A percentile compares a stretch with the other conserved stretches of the same genome.
phyloP scores from a whole-genome alignment of 495 filamentous ascomycete genomes.

The Neurospora sp. region DNA sequence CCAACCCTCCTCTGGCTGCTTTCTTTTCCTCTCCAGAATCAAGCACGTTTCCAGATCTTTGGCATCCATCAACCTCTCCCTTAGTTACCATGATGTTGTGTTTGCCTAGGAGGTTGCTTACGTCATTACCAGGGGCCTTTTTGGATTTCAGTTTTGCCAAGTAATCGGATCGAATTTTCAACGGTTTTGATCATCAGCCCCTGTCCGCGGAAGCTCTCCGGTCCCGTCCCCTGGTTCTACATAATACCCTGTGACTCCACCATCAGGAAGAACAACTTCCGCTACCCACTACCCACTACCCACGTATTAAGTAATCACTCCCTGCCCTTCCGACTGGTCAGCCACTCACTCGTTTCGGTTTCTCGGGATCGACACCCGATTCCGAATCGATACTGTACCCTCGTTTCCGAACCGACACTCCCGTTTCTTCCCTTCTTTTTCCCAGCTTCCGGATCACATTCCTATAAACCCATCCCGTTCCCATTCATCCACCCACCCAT shows the following conservation, averaged over 20 bases:
- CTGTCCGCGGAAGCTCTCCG: background rate
- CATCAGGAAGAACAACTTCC: background rate
- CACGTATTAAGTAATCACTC: background rate
- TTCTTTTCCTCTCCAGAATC: no score
- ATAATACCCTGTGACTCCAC: background rate
- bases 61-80: no score
- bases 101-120: no score
- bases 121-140: background rate
- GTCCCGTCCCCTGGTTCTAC: background rate
- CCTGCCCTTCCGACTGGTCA: background rate
- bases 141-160: background rate
- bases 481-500: background rate
- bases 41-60: background rate
- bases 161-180: background rate
- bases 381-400: no score
- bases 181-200: background rate
- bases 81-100: no score
- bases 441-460: background rate
- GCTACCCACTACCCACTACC: background rate
- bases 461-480: background rate
- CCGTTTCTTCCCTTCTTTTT: background rate
- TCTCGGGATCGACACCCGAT: background rate
- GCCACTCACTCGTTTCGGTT: background rate
- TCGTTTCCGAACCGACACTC: background rate
- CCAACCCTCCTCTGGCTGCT: no score